A percentile compares a stretch with the other conserved stretches of the same genome.
These are phyloP conservation scores for Trichoderma arundinaceum DNA, from an alignment of 2,329 filamentous ascomycete species.

Conservation along the genomic window DNA sequence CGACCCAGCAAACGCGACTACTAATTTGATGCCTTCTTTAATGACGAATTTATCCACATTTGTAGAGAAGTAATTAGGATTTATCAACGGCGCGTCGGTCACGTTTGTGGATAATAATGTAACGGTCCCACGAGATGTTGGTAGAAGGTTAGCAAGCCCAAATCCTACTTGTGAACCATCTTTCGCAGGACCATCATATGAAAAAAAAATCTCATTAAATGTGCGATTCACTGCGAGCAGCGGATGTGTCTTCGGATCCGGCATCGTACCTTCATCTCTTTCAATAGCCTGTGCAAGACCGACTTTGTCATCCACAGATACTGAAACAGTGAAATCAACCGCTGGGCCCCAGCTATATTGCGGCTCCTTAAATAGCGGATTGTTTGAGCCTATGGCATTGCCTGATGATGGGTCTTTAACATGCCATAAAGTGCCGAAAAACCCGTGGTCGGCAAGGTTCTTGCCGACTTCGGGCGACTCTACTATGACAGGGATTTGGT, in stretches of 20 bases:
- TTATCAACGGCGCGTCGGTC: constrained; percentile 36
- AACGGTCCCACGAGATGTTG: constrained; percentile 40
- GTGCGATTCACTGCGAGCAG: constrained; percentile 40
- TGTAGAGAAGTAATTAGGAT: constrained; percentile 43
- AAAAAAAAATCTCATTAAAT: constrained; percentile 35
- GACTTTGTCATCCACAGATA: constrained; percentile 37
- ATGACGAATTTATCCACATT: constrained; percentile 41
- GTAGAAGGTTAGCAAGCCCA: constrained; percentile 37
- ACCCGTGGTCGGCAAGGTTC: constrained; percentile 44
- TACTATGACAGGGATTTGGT: too few species aligned
- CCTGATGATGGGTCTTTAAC: constrained; percentile 44
- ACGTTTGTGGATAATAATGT: constrained; percentile 35
- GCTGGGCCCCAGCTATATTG: constrained; percentile 47
- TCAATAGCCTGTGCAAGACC: constrained; percentile 43
- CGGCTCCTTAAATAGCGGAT: constrained; percentile 44
- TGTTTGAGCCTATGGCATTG: constrained; percentile 43
- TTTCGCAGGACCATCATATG: constrained; percentile 34
- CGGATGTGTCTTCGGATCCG: constrained; percentile 41
- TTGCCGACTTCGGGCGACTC: constrained; percentile 52
- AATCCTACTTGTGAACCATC: constrained; percentile 37
- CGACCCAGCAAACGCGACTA: constrained; percentile 36
- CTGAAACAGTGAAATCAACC: constrained; percentile 46
- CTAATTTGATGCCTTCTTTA: constrained; percentile 35
- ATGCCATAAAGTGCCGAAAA: constrained; percentile 41
- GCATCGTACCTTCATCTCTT: constrained; percentile 43